phyloP scores from a whole-genome alignment of 352 stramenopile species.

The Pythium utonaiense region DNA sequence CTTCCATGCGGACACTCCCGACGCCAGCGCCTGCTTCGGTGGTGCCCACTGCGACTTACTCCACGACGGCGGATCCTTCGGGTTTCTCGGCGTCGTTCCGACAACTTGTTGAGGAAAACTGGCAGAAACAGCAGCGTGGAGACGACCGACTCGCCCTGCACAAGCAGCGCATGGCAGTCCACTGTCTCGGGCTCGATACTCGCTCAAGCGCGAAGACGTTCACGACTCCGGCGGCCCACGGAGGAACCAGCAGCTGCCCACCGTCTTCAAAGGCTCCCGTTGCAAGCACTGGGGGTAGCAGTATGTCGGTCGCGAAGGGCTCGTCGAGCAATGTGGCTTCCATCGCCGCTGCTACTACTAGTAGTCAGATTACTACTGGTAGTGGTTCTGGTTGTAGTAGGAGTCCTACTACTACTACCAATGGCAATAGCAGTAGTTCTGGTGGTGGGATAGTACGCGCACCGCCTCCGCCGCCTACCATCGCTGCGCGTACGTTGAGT shows the following conservation, averaged over 20 bases:
- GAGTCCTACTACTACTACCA: neutral
- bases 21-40: neutral
- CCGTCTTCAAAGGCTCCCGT: neutral
- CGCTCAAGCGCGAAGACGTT: too few species aligned
- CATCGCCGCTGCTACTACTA: neutral
- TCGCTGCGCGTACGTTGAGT: neutral
- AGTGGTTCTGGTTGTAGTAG: too few species aligned
- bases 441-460: neutral
- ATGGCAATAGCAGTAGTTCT: neutral
- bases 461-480: constrained; percentile 5
- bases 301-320: neutral
- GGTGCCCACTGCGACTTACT: neutral
- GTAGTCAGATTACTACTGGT: neutral
- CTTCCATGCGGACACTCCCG: neutral
- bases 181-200: constrained; percentile 41
- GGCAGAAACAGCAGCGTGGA: constrained; percentile 30
- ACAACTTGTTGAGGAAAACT: constrained; percentile 56
- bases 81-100: constrained; percentile 47
- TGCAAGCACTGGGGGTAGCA: too few species aligned
- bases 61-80: constrained; percentile 35
- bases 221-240: constrained; percentile 1
- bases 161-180: constrained; percentile 43
- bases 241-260: neutral
- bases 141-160: constrained; percentile 19
- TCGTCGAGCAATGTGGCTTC: neutral